Evolutionary conservation across 257 asterid species (phyloP).

Genomic region (Datura wrightii): DNA sequence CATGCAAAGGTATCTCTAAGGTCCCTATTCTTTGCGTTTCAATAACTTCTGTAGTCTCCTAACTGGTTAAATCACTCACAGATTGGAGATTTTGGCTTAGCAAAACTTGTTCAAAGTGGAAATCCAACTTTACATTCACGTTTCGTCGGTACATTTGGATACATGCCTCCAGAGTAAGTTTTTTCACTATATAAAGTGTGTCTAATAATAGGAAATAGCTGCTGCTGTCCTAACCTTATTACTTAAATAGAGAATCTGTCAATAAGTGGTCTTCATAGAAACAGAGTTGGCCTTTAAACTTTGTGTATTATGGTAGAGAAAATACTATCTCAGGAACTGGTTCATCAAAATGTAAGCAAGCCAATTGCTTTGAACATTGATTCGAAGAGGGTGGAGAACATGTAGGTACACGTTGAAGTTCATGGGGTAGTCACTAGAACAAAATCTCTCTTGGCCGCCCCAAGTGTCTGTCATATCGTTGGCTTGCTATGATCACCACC

Average conservation of each 20-base stretch:
- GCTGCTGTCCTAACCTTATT: not conserved
- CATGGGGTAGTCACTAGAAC: too few relatives aligned
- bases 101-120: slow-evolving; percentile 91
- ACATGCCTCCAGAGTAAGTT: slow-evolving; percentile 98
- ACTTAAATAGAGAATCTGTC: not conserved
- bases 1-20: slow-evolving; percentile 72
- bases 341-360: not conserved
- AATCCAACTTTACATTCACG: slow-evolving; percentile 76
- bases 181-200: not conserved
- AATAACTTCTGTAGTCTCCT: not conserved
- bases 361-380: not conserved
- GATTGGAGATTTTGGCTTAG: slow-evolving; percentile 96
- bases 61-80: slow-evolving; percentile 33
- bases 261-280: not conserved
- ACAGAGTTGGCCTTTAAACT: not conserved
- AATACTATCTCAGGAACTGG: not conserved
- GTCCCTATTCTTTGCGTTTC: slow-evolving; percentile 28
- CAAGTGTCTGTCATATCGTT: not conserved
- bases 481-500: not conserved
- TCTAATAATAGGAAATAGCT: not conserved
- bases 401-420: too few relatives aligned
- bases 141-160: slow-evolving; percentile 93
- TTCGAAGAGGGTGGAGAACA: not conserved
- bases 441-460: too few relatives aligned
- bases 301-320: not conserved